Evolutionary conservation across 805 yeast species (phyloP), one percentile per base, ranked within the genome.

Genomic region (Candida wancherniae): DNA sequence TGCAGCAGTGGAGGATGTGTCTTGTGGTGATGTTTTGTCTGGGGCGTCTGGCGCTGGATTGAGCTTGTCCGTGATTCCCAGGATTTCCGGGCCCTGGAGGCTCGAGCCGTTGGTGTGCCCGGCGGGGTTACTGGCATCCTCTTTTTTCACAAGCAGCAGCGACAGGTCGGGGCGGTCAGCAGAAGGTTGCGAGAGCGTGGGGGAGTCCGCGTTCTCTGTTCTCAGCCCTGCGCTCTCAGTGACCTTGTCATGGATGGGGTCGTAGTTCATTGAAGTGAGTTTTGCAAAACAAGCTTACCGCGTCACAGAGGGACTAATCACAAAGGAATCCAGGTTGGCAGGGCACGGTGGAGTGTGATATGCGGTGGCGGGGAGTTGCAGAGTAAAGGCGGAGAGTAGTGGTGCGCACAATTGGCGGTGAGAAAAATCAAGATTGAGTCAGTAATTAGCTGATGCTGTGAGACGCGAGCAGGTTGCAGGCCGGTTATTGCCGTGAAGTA

Each of bases 201-300:
- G n/a, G n/a, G n/a, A n/a, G n/a, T n/a, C n/a, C n/a, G n/a, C n/a
- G n/a, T n/a, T n/a, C n/a, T n/a, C n/a, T n/a, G n/a, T n/a, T 12
- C n/a, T 27, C 6, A 30, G 9, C 7, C 22, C 33, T 9, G 34
- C 21, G 12, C 42, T 14, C 13, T 28, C 32, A 11, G 44, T 39
- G 35, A 46, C 56, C 4, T 58, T 63, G 37, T 63, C 70, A 41
- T 63, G 68, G 16, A 63, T 60, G 9, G 70, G 70, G 39, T 63
- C 68, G 60, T 63, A 63, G 42, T 56, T 63, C 70, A 63, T 63
- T 19, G 15, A 7, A 9, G 11, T 15, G 16, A n/a, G 22, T 15
- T 15, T 13, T 14, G 21, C 13, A 24, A 9, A 23, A 11, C 9
- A 15, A 11, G 22, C 31, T 24, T 20, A 22, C 30, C 19, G 27